Percentiles rank a stretch among this genome's conserved stretches.
Conservation (phyloP, 768 basidiomycete species). For the Boletus edulis region DNA sequence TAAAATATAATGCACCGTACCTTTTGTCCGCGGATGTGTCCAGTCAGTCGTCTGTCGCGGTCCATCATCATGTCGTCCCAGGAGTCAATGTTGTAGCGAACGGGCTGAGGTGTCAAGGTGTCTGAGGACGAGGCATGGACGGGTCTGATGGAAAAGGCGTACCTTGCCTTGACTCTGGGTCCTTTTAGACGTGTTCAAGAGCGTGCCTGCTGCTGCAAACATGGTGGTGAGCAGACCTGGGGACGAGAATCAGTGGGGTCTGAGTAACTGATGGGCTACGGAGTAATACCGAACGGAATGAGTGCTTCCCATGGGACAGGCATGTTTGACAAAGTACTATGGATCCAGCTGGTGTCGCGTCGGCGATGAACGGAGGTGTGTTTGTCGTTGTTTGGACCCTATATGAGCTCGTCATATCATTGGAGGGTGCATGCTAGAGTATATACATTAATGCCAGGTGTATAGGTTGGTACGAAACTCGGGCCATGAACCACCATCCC, state of each 20-base stretch:
- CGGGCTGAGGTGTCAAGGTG: constrained; percentile 48
- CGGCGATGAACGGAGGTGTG: constrained; percentile 3
- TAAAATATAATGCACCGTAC: constrained; percentile 43
- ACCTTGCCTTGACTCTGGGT: constrained; percentile 93
- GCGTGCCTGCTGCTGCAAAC: constrained; percentile 90
- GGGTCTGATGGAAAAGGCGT: neutral
- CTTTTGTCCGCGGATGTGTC: constrained; percentile 80
- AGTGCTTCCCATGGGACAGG: constrained; percentile 97
- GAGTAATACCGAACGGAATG: constrained; percentile 79
- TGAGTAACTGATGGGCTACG: no score
- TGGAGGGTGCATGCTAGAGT: no score
- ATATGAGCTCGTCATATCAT: no score
- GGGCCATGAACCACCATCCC: no score
- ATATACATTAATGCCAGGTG: no score
- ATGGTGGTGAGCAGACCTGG: constrained; percentile 79
- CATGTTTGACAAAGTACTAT: constrained; percentile 48
- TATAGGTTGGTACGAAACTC: no score
- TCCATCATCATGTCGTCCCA: constrained; percentile 99
- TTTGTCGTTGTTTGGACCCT: constrained; percentile 22
- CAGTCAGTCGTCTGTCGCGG: constrained; percentile 84
- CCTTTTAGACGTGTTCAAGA: constrained; percentile 73
- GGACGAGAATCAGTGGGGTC: constrained; percentile 2
- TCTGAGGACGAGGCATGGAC: neutral
- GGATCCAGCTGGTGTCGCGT: neutral
- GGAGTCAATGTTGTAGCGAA: constrained; percentile 78